Evolutionary conservation across 2,329 filamentous ascomycete species (phyloP).

Genomic region (Davidsoniella neocaledoniae): DNA sequence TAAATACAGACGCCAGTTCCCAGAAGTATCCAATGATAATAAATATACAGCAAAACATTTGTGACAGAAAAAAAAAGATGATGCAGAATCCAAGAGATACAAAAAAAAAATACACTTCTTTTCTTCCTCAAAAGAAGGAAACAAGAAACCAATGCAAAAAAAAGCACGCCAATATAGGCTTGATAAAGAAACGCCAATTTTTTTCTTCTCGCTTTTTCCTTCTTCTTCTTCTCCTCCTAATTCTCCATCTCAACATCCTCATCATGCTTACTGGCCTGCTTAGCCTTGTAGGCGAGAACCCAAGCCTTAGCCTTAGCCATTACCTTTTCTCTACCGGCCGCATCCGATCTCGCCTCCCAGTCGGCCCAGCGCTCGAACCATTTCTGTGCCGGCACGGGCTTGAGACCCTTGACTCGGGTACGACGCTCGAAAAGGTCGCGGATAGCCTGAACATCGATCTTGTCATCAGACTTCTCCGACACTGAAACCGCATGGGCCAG

Average conservation of each 20-base stretch:
- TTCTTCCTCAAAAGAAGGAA: too few species aligned
- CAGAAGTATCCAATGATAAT: too few species aligned
- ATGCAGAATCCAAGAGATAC: too few species aligned
- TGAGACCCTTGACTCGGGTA: conserved; percentile 50
- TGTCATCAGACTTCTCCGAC: conserved; percentile 29
- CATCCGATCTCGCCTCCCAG: conserved; percentile 63
- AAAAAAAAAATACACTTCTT: too few species aligned
- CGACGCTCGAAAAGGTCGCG: conserved; percentile 73
- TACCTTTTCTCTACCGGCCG: conserved; percentile 53
- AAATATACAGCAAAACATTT: too few species aligned
- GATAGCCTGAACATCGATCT: conserved; percentile 40
- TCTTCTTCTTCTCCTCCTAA: background rate
- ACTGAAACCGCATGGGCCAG: conserved; percentile 41
- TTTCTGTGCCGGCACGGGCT: conserved; percentile 65
- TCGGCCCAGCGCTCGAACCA: conserved; percentile 87
- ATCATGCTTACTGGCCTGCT: conserved; percentile 22
- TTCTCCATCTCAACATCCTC: conserved; percentile 16
- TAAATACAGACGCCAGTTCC: too few species aligned
- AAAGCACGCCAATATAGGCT: too few species aligned
- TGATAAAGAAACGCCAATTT: too few species aligned
- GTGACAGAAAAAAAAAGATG: too few species aligned
- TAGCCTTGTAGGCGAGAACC: conserved; percentile 36
- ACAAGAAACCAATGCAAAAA: too few species aligned
- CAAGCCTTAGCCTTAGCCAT: conserved; percentile 42
- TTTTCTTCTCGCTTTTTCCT: background rate